Evolutionary conservation across 441 rosid species (phyloP).

Genomic region (Croton laevigatus): DNA sequence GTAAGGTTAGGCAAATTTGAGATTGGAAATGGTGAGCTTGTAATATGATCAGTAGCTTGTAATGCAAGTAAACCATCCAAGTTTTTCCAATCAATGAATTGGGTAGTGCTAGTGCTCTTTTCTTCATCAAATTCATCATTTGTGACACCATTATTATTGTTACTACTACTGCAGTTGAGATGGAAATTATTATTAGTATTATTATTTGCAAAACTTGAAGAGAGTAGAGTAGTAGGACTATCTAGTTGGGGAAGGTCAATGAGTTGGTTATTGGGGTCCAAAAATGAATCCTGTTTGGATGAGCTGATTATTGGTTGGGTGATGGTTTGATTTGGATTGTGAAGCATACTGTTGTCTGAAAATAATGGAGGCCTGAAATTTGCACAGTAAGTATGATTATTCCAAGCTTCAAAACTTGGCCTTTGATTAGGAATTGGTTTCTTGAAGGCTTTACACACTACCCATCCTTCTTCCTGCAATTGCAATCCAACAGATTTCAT

Average conservation of each 20-base stretch:
- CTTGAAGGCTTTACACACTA: conserved; percentile 87
- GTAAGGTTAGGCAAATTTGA: conserved; percentile 28
- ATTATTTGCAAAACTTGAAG: conserved; percentile 46
- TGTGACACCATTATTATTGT: background rate
- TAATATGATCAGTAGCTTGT: conserved; percentile 33
- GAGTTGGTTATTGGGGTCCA: conserved; percentile 36
- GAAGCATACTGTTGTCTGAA: conserved; percentile 26
- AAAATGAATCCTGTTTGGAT: conserved; percentile 24
- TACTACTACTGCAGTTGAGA: conserved; percentile 12
- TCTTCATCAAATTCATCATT: conserved; percentile 43
- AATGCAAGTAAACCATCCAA: conserved; percentile 50
- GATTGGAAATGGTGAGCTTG: conserved; percentile 18
- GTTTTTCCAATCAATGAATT: conserved; percentile 63
- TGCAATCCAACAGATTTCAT: background rate
- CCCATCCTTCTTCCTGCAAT: conserved; percentile 97
- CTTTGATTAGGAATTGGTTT: conserved; percentile 80
- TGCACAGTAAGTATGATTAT: conserved; percentile 37
- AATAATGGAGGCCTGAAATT: conserved; percentile 30
- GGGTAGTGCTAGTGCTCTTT: conserved; percentile 34
- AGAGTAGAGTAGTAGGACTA: conserved; percentile 45
- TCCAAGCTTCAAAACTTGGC: conserved; percentile 65
- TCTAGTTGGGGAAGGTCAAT: conserved; percentile 66
- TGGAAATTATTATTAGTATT: conserved; percentile 17
- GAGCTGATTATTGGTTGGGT: conserved; percentile 21
- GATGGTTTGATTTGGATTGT: conserved; percentile 33